Percentiles rank a stretch among this genome's conserved stretches.
phyloP scores from a whole-genome alignment of 148 eudicot species.

The Silene conica region DNA sequence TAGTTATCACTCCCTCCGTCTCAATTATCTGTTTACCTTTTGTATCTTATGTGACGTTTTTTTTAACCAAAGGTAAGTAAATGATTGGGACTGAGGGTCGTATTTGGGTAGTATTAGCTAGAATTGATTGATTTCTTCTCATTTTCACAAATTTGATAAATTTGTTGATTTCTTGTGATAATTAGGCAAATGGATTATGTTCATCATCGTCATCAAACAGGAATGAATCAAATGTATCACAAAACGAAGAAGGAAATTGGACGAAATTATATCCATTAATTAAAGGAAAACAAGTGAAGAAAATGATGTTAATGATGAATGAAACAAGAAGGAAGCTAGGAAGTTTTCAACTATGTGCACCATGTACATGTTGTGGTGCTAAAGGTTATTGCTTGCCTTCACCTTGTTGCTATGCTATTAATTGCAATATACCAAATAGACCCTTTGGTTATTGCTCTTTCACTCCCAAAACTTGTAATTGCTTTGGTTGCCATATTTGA shows the following conservation, averaged over 20 bases:
- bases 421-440: constrained; percentile 91
- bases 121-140: neutral
- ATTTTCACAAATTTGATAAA: constrained; percentile 9
- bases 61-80: too few species aligned
- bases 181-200: constrained; percentile 42
- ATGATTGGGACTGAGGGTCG: too few species aligned
- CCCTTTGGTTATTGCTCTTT: constrained; percentile 95
- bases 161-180: neutral
- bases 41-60: too few species aligned
- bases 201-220: constrained; percentile 19
- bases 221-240: constrained; percentile 29
- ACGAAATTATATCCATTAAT: constrained; percentile 51
- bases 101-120: neutral
- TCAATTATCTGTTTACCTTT: too few species aligned
- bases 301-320: constrained; percentile 53
- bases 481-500: constrained; percentile 84
- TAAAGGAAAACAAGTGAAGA: constrained; percentile 38
- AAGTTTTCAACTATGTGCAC: constrained; percentile 79
- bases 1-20: too few species aligned
- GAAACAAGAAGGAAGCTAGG: constrained; percentile 69
- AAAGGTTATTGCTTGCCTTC: constrained; percentile 71
- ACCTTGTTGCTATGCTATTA: constrained; percentile 95
- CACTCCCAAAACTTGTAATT: constrained; percentile 84
- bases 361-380: constrained; percentile 86
- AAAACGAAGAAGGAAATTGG: constrained; percentile 8